phyloP scores from a whole-genome alignment of 225 moss, liverwort and hornwort genomes.

The Physcomitrium patens region DNA sequence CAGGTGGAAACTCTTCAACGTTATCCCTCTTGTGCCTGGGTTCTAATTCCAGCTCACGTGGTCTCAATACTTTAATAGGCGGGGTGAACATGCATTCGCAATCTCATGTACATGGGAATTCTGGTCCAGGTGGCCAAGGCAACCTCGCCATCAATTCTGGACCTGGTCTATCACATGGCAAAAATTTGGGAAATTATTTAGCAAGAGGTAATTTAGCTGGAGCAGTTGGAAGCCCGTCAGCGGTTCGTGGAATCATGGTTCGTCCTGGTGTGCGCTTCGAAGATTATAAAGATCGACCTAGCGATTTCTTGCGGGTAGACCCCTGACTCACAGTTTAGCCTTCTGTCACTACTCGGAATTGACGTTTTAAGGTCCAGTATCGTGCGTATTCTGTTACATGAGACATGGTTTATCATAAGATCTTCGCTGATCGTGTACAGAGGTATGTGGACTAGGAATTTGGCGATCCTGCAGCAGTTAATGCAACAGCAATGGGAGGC shows the following conservation, averaged over 20 bases:
- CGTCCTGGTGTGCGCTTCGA: conserved; percentile 84
- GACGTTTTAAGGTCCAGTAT: neutral
- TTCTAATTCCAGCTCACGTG: conserved; percentile 46
- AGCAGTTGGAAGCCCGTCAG: conserved; percentile 59
- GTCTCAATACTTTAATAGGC: conserved; percentile 47
- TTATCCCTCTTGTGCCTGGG: conserved; percentile 49
- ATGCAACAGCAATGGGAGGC: conserved; percentile 97
- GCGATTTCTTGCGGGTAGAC: conserved; percentile 93
- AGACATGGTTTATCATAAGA: conserved; percentile 46
- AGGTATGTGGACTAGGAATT: conserved; percentile 86
- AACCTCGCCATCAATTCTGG: conserved; percentile 78
- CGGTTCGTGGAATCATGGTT: conserved; percentile 67
- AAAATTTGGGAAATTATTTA: conserved; percentile 69
- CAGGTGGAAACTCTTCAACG: conserved; percentile 57
- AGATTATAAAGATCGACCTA: conserved; percentile 98
- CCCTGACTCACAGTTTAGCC: neutral
- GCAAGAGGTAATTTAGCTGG: conserved; percentile 69
- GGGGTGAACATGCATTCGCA: conserved; percentile 54
- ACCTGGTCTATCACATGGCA: conserved; percentile 62
- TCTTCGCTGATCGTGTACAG: conserved; percentile 62
- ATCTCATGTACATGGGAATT: conserved; percentile 61
- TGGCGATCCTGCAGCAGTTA: conserved; percentile 99
- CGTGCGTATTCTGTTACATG: conserved; percentile 3
- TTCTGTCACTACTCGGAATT: neutral
- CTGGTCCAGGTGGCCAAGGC: conserved; percentile 71